Base-by-base conservation (phyloP, 192 early-diverging fungal genomes). In the Podila verticillata region DNA sequence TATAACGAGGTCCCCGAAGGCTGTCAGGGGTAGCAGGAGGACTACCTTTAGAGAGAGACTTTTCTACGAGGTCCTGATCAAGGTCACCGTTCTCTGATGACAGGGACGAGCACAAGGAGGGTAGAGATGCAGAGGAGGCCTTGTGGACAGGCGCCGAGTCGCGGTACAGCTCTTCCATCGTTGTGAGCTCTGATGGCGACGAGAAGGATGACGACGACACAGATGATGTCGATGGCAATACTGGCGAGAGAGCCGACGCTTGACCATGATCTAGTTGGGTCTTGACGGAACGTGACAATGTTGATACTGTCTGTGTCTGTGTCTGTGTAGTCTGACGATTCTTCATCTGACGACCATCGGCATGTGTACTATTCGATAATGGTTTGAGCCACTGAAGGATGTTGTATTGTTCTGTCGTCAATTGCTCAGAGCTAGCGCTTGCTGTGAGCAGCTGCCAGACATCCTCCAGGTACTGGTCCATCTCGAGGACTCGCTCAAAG, bases 331-430 rank as follows among this genome's bases (percentile, higher is more conserved):
- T 20, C 39, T 19, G n/a, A 8, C 66, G 75, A 7, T 72, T 70
- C 20, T 65, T 44, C 69, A 80, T 72, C 48, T 80, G 77, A 10
- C 66, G 69, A 15, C 77, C 77, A 63, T 80, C 77, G 24, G 69
- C 49, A 36, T 80, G 77, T 12, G 65, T 49, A 8, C 57, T 63
- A 35, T 57, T 22, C 29, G 61, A 5, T 31, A 54, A 65, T 4
- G 77, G 77, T 30, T 72, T 80, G 65, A 80, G 65, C 77, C 77
- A 80, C 7, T 72, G 77, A 58, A 72, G 62, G 39, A 80, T 80
- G 17, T 67, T 54, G 13, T 72, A 61, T 22, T 71, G 68, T 47
- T 72, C 70, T 4, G 26, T 20, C 12, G 65, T 63, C 13, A 72
- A 30, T 29, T 64, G 34, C 19, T 44, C 24, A 7, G 31, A 28